Evolutionary conservation across 2,329 filamentous ascomycete species (phyloP).

Genomic region (Penicillium palitans): DNA sequence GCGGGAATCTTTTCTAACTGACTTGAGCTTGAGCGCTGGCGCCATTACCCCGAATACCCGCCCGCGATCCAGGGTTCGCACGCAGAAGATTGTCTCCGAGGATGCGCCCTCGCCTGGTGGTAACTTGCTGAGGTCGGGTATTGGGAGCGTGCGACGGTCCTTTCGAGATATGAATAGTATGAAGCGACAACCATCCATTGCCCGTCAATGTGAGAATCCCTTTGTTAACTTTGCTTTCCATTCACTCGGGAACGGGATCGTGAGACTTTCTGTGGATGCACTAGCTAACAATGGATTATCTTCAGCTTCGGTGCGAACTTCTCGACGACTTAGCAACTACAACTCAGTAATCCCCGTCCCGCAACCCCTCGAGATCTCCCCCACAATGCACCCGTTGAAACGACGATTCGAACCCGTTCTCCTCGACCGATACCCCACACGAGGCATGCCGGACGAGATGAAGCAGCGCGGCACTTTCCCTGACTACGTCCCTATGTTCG

Average conservation of each 20-base stretch:
- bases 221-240: not conserved
- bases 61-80: conserved; percentile 73
- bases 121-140: conserved; percentile 57
- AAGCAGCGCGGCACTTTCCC: conserved; percentile 82
- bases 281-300: not conserved
- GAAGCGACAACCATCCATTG: conserved; percentile 77
- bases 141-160: conserved; percentile 86
- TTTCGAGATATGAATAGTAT: conserved; percentile 93
- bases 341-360: conserved; percentile 96
- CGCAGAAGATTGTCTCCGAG: conserved; percentile 77
- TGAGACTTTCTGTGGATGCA: not conserved
- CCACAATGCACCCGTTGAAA: conserved; percentile 93
- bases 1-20: conserved; percentile 87
- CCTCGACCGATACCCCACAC: conserved; percentile 88
- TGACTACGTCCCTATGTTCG: conserved; percentile 99
- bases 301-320: conserved; percentile 70
- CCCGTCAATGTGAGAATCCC: conserved; percentile 65
- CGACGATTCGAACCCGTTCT: conserved; percentile 94
- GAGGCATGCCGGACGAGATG: conserved; percentile 75
- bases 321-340: conserved; percentile 90
- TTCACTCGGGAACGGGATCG: not conserved
- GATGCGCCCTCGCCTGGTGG: conserved; percentile 55
- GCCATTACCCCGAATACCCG: conserved; percentile 67
- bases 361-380: conserved; percentile 83
- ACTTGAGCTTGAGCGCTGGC: conserved; percentile 84